phyloP scores from a whole-genome alignment of 192 early-diverging fungal genomes.

The Rhizophagus sp. region DNA sequence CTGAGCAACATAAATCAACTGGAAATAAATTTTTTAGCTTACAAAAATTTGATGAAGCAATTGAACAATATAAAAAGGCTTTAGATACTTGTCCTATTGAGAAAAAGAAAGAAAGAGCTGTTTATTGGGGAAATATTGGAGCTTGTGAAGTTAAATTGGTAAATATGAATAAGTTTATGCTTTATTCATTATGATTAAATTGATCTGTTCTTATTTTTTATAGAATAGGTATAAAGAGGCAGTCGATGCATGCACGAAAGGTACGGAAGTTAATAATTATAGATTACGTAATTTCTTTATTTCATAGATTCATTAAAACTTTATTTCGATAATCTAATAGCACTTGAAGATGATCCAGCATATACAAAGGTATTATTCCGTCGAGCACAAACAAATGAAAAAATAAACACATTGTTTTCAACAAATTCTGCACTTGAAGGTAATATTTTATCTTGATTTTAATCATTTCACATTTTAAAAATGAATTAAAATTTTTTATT shows the following conservation, averaged over 20 bases:
- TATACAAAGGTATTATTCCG: constrained; percentile 62
- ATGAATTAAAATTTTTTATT: background rate
- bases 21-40: constrained; percentile 52
- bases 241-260: constrained; percentile 39
- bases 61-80: constrained; percentile 47
- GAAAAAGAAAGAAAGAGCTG: constrained; percentile 48
- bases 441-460: background rate
- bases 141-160: constrained; percentile 66
- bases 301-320: background rate
- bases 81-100: constrained; percentile 43
- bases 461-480: background rate
- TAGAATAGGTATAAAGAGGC: constrained; percentile 45
- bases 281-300: constrained; percentile 3
- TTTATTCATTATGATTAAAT: background rate
- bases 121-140: constrained; percentile 64
- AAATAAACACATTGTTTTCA: constrained; percentile 48
- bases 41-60: constrained; percentile 45
- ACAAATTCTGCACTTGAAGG: constrained; percentile 50
- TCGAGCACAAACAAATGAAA: constrained; percentile 62
- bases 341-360: constrained; percentile 53
- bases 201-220: background rate
- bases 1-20: constrained; percentile 45
- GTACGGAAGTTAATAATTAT: background rate
- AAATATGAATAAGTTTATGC: background rate
- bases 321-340: constrained; percentile 21